phyloP scores from a whole-genome alignment of 179 eudicot species.

The Beta corolliflora region DNA sequence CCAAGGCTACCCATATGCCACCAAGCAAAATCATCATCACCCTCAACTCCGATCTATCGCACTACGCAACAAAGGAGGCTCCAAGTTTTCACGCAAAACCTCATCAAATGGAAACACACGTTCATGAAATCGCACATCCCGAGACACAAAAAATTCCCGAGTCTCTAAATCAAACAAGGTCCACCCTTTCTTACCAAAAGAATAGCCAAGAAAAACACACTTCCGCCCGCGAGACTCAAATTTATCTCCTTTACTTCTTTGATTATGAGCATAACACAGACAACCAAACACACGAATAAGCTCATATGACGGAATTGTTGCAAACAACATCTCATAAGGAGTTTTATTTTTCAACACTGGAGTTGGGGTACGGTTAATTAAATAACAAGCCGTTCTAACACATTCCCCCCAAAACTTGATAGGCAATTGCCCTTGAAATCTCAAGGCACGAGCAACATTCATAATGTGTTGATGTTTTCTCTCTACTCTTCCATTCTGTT shows the following conservation, averaged over 20 bases:
- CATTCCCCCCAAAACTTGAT: neutral
- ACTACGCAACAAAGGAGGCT: neutral
- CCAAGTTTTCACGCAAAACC: neutral
- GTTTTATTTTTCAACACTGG: too few relatives aligned
- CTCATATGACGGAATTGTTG: neutral
- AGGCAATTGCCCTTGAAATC: neutral
- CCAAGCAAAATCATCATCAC: neutral
- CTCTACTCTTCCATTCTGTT: neutral
- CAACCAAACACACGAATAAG: neutral
- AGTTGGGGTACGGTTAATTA: too few relatives aligned
- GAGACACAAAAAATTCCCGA: neutral
- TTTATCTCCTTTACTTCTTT: slow-evolving; percentile 1
- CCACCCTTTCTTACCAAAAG: neutral
- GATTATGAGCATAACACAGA: neutral
- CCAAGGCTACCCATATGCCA: neutral
- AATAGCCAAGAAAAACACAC: neutral
- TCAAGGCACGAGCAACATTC: neutral
- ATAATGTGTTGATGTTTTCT: neutral
- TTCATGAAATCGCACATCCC: neutral
- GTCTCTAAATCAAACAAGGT: neutral
- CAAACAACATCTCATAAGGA: slow-evolving; percentile 1
- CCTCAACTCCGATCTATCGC: neutral
- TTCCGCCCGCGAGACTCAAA: neutral
- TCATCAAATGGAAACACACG: neutral
- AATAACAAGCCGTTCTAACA: too few relatives aligned